Evolutionary conservation across 441 rosid species (phyloP), one percentile per base, ranked within the genome.

Genomic region (Euphorbia corollata): DNA sequence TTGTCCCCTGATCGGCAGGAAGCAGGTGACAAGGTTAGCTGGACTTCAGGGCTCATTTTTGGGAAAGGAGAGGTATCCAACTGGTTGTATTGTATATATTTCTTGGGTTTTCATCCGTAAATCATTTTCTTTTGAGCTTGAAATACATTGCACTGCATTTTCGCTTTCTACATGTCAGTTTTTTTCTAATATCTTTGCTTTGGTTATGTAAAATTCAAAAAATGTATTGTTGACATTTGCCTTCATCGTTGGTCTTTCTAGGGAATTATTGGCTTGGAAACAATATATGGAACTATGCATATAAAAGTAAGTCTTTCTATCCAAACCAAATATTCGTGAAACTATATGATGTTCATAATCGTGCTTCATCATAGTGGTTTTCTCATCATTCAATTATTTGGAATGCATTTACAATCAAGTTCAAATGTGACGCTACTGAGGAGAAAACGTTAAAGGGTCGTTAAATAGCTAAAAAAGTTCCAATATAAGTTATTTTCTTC

Each of bases 11-110:
- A 85, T 78, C 69, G 70, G 51, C 91, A 80, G 75, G 92, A 80
- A 68, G 84, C 81, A 5, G 95, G 85, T 20, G 64, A 69, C 68
- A 78, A 61, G 47, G 90, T 84, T 38, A 75, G 80, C 74, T 93
- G 97, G 98, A 90, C 97, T 69, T 93, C 97, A 53, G 98, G 97
- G 53, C 81, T 93, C 74, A 75, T 90, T 60, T 93, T 85, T 32
- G 96, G 96, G 60, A 90, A 82, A 83, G 98, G 96, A 76, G 85
- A 93, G 98, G 98, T 89, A 85, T 59, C 23, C 22, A n/a, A n/a
- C n/a, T n/a, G n/a, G n/a, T n/a, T n/a, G n/a, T 64, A 51, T 74
- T 10, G 1, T 45, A 13, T 45, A 45, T 45, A 45, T 45, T 45
- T 13, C 50, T 45, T 45, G 8, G 47, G 0, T 36, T 36, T 36